Conservation (phyloP, 2,329 filamentous ascomycete genomes). For the Gnomoniopsis sp. region DNA sequence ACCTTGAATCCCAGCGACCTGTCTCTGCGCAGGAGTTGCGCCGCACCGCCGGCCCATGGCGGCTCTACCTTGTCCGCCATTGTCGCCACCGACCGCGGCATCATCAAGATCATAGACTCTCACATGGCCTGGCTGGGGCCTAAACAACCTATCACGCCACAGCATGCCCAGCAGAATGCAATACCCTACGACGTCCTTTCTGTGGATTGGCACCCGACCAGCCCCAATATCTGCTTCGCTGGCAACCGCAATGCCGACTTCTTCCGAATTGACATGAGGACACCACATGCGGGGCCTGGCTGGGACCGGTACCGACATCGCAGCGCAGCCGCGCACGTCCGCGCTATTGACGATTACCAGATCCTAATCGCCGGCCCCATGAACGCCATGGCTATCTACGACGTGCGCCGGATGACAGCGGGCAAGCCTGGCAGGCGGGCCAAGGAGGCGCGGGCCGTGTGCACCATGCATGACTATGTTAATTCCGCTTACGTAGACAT, state of each 20-base stretch:
- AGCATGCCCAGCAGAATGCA: background rate
- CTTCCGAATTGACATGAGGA: constrained; percentile 43
- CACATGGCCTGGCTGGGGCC: constrained; percentile 27
- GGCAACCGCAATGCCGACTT: constrained; percentile 48
- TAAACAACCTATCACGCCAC: background rate
- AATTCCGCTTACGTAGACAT: constrained; percentile 47
- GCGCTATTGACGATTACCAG: constrained; percentile 44
- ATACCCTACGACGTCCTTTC: constrained; percentile 40
- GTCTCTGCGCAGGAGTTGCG: constrained; percentile 29
- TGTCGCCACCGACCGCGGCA: constrained; percentile 46
- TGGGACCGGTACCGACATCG: constrained; percentile 28
- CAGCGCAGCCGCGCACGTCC: constrained; percentile 47
- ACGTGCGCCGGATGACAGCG: constrained; percentile 38
- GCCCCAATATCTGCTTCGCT: constrained; percentile 44
- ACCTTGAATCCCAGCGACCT: background rate
- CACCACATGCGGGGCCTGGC: constrained; percentile 12
- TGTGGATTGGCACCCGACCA: constrained; percentile 41
- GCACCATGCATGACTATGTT: constrained; percentile 46
- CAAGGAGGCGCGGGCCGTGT: constrained; percentile 31
- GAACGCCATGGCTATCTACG: constrained; percentile 52
- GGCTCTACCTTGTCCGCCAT: constrained; percentile 40
- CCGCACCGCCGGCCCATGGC: constrained; percentile 39
- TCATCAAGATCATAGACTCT: constrained; percentile 33
- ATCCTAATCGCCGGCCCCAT: constrained; percentile 51
- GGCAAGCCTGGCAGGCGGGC: constrained; percentile 26